phyloP scores from a whole-genome alignment of 176 grass and related monocot genomes.

The Oryza nivara region DNA sequence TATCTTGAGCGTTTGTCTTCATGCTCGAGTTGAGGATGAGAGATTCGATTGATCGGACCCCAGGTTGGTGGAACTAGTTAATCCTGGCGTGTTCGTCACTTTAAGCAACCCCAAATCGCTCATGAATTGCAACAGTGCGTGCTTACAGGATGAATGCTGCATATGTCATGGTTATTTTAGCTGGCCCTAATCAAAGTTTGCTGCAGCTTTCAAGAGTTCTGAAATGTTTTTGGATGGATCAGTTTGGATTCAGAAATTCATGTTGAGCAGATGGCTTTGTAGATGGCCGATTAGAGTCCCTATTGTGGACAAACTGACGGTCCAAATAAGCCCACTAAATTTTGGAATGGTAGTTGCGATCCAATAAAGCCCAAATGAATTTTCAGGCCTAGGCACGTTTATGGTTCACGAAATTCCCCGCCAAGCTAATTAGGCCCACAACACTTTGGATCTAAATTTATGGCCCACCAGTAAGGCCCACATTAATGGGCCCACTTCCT shows the following conservation, averaged over 20 bases:
- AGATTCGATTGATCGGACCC: neutral
- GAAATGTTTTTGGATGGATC: neutral
- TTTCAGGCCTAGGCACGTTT: too few relatives aligned
- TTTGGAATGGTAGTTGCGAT: too few relatives aligned
- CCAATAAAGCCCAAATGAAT: too few relatives aligned
- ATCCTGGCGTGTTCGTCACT: slow-evolving; percentile 31
- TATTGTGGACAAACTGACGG: too few relatives aligned
- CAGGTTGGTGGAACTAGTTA: slow-evolving; percentile 29
- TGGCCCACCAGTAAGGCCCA: neutral
- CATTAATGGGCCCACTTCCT: neutral
- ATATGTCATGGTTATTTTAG: neutral
- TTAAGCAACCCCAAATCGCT: slow-evolving; percentile 6
- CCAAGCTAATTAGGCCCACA: too few relatives aligned
- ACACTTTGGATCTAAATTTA: neutral
- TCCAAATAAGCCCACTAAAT: too few relatives aligned
- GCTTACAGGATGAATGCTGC: neutral
- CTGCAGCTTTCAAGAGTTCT: neutral
- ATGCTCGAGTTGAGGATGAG: neutral
- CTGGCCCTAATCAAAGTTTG: neutral
- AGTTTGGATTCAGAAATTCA: neutral
- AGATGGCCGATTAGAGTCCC: neutral
- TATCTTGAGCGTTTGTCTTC: neutral
- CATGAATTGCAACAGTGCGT: neutral
- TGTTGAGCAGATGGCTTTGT: too few relatives aligned
- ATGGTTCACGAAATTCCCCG: too few relatives aligned